Percentiles rank a stretch among this genome's conserved stretches.
phyloP scores from a whole-genome alignment of 2,329 filamentous ascomycete genomes.

The Myriosclerotinia curreyana region DNA sequence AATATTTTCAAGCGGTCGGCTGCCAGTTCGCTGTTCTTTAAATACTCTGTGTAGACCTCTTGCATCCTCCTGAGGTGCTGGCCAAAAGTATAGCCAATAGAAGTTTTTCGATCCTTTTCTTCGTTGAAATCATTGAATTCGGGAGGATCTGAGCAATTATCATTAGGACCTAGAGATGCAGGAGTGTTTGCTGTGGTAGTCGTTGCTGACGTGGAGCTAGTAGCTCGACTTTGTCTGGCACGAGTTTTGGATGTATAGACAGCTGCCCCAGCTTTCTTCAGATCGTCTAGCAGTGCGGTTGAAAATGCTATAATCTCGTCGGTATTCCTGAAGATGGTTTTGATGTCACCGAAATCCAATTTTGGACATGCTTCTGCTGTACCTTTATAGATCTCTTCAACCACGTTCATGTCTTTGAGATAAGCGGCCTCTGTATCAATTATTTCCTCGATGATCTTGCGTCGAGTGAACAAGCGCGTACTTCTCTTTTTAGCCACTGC shows the following conservation, averaged over 20 bases:
- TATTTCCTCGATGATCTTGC: conserved; percentile 84
- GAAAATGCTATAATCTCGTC: conserved; percentile 89
- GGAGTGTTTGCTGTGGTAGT: conserved; percentile 21
- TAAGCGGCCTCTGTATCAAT: conserved; percentile 91
- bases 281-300: conserved; percentile 69
- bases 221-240: conserved; percentile 43
- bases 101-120: conserved; percentile 38
- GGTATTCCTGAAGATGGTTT: conserved; percentile 87
- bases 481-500: conserved; percentile 54
- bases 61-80: conserved; percentile 60
- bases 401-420: conserved; percentile 92
- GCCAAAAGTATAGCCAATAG: conserved; percentile 36
- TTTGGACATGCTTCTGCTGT: conserved; percentile 80
- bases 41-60: conserved; percentile 57
- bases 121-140: conserved; percentile 35
- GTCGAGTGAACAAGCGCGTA: conserved; percentile 74
- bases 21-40: conserved; percentile 61
- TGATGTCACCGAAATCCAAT: conserved; percentile 79
- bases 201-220: conserved; percentile 12
- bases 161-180: conserved; percentile 26
- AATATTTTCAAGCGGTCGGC: conserved; percentile 60
- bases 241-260: conserved; percentile 61
- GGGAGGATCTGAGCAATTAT: conserved; percentile 33
- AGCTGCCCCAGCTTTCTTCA: conserved; percentile 76
- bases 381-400: conserved; percentile 96